Base-by-base conservation (phyloP, 1,284 basidiomycete genomes). In the Megacollybia platyphylla region DNA sequence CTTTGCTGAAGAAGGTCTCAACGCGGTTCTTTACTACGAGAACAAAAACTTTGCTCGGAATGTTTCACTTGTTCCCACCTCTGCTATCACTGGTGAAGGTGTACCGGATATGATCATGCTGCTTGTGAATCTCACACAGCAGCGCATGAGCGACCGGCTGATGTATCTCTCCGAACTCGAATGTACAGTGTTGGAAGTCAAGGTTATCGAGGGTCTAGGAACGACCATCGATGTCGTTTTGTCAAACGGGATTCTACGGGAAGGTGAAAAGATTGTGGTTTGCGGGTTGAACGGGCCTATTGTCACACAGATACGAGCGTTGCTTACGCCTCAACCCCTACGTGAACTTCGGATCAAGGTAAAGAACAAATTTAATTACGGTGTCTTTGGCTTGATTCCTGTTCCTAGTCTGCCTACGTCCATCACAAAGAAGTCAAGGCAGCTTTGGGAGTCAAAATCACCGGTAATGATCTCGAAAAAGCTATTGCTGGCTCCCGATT, bases 61-160 rank as follows among this genome's bases (percentile, higher is more conserved):
- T 55, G 93, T 99, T 49, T 97, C 92, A 7, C 71, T 99, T 36
- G 94, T 99, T 11, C 96, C 96, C 28, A 98, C 96, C 5, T 97
- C 94, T 44, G 96, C 96, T 26, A 80, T 94, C 61, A 97, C 94
- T 1, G 96, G 96, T 48, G 96, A 99, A 67, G 96, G 96, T 67
- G 78, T 99, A 18, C 96, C 96, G n/a, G 96, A 99, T 67, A 92
- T 99, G 89, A 92, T 99, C 61, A 90, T 93, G 82, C 75, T 99
- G 29, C 81, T 99, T 57, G 79, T 97, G 63, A 93, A 96, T 61
- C 74, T 99, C 44, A 98, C 96, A 6, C 96, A 99, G 61, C 88
- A 94, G 63, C 80, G 96, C 48, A 97, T 99, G 94, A 93, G 87
- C 58, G 89, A 94, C 58, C 76, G 84, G 41, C 72, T 99, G 51